Evolutionary conservation across 257 asterid species (phyloP).

Genomic region (Solanum clarkiae): DNA sequence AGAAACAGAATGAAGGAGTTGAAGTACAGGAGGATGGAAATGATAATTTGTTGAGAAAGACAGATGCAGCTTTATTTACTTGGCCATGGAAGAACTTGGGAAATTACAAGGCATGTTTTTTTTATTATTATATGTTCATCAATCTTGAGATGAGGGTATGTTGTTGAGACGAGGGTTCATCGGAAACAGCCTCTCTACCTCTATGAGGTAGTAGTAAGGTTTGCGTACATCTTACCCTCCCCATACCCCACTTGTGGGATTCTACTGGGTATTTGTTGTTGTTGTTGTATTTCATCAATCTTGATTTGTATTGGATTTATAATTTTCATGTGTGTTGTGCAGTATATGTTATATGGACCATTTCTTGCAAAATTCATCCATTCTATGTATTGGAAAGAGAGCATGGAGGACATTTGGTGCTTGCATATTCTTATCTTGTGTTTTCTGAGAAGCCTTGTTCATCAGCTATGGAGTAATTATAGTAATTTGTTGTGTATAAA

Average conservation of each 20-base stretch:
- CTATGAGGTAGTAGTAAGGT: too few species aligned
- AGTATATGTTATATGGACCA: slow-evolving; percentile 66
- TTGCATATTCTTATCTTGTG: slow-evolving; percentile 57
- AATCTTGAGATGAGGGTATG: background rate
- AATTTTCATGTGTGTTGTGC: background rate
- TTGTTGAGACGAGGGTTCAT: too few species aligned
- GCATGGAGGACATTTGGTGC: slow-evolving; percentile 36
- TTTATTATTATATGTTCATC: background rate
- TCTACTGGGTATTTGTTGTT: too few species aligned
- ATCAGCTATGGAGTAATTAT: slow-evolving; percentile 60
- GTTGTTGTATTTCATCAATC: too few species aligned
- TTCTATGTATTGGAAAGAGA: slow-evolving; percentile 25
- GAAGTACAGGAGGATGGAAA: slow-evolving; percentile 6
- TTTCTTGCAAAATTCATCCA: slow-evolving; percentile 48
- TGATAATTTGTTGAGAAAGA: slow-evolving; percentile 6
- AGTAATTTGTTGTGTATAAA: slow-evolving; percentile 42
- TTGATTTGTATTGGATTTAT: background rate
- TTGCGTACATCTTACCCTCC: too few species aligned
- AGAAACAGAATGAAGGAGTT: slow-evolving; percentile 4
- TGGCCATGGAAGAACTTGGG: slow-evolving; percentile 88
- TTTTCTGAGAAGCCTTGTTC: slow-evolving; percentile 42
- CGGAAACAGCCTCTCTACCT: too few species aligned
- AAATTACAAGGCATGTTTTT: slow-evolving; percentile 46
- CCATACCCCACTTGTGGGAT: too few species aligned
- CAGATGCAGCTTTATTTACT: slow-evolving; percentile 47